Percentiles rank a stretch among this genome's conserved stretches.
Evolutionary conservation across 495 filamentous ascomycete species (phyloP).

Genomic region (Terfezia boudieri): DNA sequence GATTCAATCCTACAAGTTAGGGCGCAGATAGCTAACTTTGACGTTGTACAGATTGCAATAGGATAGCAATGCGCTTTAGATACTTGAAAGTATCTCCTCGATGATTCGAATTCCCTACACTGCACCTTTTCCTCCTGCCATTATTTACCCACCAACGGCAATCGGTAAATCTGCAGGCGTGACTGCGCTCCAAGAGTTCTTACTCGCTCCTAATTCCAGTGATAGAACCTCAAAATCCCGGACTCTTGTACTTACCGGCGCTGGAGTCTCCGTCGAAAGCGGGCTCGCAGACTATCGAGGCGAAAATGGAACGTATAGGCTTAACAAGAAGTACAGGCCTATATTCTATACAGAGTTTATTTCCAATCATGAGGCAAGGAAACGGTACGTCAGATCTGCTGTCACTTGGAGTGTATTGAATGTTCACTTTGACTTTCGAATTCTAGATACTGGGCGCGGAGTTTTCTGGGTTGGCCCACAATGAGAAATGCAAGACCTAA

Average conservation of each 20-base stretch:
- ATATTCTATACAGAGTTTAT: constrained; percentile 86
- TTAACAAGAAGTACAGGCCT: constrained; percentile 71
- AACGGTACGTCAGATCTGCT: constrained; percentile 25
- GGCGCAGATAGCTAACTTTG: no score
- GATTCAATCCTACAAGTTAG: no score
- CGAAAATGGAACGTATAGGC: constrained; percentile 68
- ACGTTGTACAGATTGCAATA: no score
- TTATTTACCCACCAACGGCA: constrained; percentile 48
- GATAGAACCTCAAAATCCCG: no score
- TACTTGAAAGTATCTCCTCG: no score
- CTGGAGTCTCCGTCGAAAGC: constrained; percentile 80
- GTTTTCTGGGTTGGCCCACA: constrained; percentile 77
- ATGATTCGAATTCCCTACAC: constrained; percentile 60
- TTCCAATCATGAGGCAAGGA: constrained; percentile 59
- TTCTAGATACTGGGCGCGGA: constrained; percentile 64
- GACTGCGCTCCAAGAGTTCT: no score
- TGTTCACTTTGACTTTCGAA: neutral
- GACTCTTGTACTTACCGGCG: constrained; percentile 70
- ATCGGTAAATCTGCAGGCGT: constrained; percentile 33
- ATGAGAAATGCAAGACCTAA: constrained; percentile 62
- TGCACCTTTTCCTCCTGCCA: constrained; percentile 53
- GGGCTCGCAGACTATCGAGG: constrained; percentile 88
- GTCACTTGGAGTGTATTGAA: neutral
- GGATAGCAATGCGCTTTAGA: no score
- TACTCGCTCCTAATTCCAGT: no score